Evolutionary conservation across 2,329 filamentous ascomycete genomes (phyloP), one percentile per base, ranked within the genome.

Genomic region (Leptosphaerulina australis): DNA sequence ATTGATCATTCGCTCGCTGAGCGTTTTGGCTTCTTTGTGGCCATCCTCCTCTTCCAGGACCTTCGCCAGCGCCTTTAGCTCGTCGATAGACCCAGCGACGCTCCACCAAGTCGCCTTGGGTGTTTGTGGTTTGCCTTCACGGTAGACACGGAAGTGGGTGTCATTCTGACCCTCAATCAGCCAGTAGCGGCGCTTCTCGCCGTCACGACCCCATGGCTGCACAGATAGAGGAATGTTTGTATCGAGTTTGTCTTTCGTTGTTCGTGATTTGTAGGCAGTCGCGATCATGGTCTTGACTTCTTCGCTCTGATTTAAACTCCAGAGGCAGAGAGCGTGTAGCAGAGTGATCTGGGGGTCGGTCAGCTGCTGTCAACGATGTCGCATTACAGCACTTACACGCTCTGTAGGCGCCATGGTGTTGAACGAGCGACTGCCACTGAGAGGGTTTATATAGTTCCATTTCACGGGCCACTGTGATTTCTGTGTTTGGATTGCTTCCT

Each of bases 101-200:
- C 88, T 97, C 83, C 90, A 91, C 94, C 94, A 99, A 18, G 90
- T 91, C 55, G 87, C 87, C 35, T 88, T 83, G 66, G 83, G 83
- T 24, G 87, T 85, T n/a, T 56, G 50, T 10, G 90, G 88, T 66
- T 96, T 95, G 74, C 90, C 93, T 74, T 99, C 94, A 44, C 94
- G 84, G 72, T 99, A 99, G 34, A 99, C 83, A 56, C 94, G 85
- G 73, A 99, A 99, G 55, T 88, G 83, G 3, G 93, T 97, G 73
- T 99, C 92, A 63, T 97, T 93, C 60, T 90, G 84, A 10, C 94
- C 94, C 74, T 99, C 94, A 55, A 99, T 84, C 37, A 99, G 79
- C 78, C 88, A 99, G 74, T 97, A 99, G 52, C 91, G 86, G 47
- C 94, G 86, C 78, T 94, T 96, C 63, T 96, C 87, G 58, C 89